Percentiles rank a stretch among this genome's conserved stretches.
Conservation (phyloP, 1,284 basidiomycete genomes). For the Sanghuangporus sanghuang region DNA sequence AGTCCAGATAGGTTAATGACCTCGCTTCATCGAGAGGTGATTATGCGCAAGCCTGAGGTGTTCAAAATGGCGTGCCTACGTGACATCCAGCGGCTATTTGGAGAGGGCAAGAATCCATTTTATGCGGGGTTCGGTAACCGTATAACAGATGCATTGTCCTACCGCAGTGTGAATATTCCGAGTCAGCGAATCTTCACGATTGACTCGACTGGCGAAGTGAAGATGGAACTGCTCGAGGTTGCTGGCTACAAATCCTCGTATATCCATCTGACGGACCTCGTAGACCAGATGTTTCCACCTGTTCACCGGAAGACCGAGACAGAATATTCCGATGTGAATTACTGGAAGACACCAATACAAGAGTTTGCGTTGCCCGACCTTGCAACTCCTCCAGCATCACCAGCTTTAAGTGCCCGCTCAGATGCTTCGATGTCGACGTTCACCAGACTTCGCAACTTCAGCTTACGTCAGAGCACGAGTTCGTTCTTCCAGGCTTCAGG, state of each 20-base stretch:
- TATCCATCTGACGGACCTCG: slow-evolving; percentile 97
- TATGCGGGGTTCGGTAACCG: slow-evolving; percentile 99
- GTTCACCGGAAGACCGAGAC: slow-evolving; percentile 84
- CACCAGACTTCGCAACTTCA: slow-evolving; percentile 79
- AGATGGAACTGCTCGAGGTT: slow-evolving; percentile 93
- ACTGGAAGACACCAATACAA: slow-evolving; percentile 81
- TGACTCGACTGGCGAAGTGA: slow-evolving; percentile 92
- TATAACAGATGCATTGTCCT: slow-evolving; percentile 96
- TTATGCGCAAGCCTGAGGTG: slow-evolving; percentile 96
- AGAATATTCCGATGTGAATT: slow-evolving; percentile 97
- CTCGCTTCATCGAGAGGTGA: slow-evolving; percentile 95
- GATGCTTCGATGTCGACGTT: slow-evolving; percentile 75
- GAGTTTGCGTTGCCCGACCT: slow-evolving; percentile 86
- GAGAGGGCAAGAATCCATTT: slow-evolving; percentile 75
- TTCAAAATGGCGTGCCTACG: slow-evolving; percentile 99
- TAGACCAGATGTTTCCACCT: slow-evolving; percentile 99
- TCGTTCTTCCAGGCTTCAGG: slow-evolving; percentile 29
- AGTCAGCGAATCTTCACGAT: slow-evolving; percentile 98
- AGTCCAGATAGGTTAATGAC: slow-evolving; percentile 95
- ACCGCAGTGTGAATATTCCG: slow-evolving; percentile 92
- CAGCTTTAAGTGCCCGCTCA: slow-evolving; percentile 86
- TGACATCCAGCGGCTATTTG: slow-evolving; percentile 93
- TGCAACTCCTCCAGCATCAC: slow-evolving; percentile 70
- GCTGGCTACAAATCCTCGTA: slow-evolving; percentile 98
- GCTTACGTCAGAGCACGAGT: slow-evolving; percentile 45